Percentiles rank a stretch among this genome's conserved stretches.
These are phyloP conservation scores for Ploettnerulaceae sp. DNA, from an alignment of 2,329 filamentous ascomycete species.

Conservation along the genomic window DNA sequence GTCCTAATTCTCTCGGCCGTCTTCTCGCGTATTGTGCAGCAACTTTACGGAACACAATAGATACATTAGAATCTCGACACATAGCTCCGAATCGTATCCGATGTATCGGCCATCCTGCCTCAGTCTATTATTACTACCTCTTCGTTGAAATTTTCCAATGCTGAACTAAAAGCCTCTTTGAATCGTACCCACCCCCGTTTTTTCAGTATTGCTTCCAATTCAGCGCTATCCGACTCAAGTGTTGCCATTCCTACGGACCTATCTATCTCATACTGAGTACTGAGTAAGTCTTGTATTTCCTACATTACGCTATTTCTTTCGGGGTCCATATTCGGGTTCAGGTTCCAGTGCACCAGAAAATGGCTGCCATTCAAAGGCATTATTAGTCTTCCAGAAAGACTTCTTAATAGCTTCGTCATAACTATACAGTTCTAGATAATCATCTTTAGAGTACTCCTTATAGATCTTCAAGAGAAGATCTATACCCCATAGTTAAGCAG, in stretches of 20 bases:
- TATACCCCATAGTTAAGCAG: not conserved
- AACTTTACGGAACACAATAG: no score
- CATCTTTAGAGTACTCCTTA: not conserved
- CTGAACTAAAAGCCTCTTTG: not conserved
- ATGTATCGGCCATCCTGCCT: no score
- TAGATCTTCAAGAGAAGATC: not conserved
- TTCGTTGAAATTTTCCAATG: not conserved
- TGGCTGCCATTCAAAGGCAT: not conserved
- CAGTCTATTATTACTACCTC: not conserved
- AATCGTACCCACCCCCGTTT: not conserved
- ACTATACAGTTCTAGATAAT: not conserved
- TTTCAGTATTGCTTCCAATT: not conserved
- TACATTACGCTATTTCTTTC: not conserved
- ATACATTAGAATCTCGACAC: no score
- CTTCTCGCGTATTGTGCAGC: no score
- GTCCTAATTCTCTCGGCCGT: no score
- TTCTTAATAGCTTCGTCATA: not conserved
- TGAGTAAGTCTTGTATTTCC: not conserved
- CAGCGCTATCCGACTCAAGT: not conserved
- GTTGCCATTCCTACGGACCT: not conserved
- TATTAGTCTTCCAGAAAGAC: not conserved
- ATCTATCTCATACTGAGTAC: not conserved
- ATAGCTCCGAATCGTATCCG: no score
- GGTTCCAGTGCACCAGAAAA: not conserved
- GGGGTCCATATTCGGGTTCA: not conserved